phyloP scores from a whole-genome alignment of 495 filamentous ascomycete genomes.

The Clavariopsis aquatica region DNA sequence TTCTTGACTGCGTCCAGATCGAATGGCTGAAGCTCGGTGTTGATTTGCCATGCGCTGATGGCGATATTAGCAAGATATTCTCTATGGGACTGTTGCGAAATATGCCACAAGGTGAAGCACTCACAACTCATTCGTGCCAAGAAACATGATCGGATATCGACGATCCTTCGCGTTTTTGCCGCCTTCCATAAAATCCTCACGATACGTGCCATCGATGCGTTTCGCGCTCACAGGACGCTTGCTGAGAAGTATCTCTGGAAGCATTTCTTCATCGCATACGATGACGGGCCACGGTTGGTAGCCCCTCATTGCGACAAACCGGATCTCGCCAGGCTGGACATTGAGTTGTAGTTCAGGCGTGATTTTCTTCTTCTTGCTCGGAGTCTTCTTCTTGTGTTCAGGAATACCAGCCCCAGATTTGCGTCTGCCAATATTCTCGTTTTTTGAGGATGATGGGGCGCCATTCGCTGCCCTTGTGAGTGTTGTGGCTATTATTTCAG shows the following conservation, averaged over 20 bases:
- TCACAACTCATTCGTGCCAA: slow-evolving; percentile 94
- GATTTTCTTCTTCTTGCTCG: slow-evolving; percentile 85
- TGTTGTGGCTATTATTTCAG: slow-evolving; percentile 10
- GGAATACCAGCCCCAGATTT: slow-evolving; percentile 69
- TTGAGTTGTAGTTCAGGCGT: slow-evolving; percentile 70
- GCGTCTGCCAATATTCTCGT: slow-evolving; percentile 50
- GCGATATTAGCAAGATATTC: neutral
- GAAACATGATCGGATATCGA: slow-evolving; percentile 90
- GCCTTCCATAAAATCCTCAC: slow-evolving; percentile 77
- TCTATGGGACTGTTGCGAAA: neutral
- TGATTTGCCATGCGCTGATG: slow-evolving; percentile 78
- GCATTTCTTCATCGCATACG: slow-evolving; percentile 88
- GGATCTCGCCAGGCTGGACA: slow-evolving; percentile 82
- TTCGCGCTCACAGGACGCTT: slow-evolving; percentile 78
- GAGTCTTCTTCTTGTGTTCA: slow-evolving; percentile 72
- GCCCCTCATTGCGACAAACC: slow-evolving; percentile 82
- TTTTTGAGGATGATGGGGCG: slow-evolving; percentile 44
- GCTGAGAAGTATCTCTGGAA: slow-evolving; percentile 69
- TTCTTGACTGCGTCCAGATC: slow-evolving; percentile 67
- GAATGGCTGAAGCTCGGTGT: slow-evolving; percentile 72
- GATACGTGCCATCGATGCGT: slow-evolving; percentile 76
- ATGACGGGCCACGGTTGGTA: slow-evolving; percentile 89
- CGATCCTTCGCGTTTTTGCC: slow-evolving; percentile 80
- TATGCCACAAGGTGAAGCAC: slow-evolving; percentile 39
- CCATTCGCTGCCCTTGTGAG: slow-evolving; percentile 32